Conservation (phyloP, 2,329 filamentous ascomycete species). For the Exophiala lecanii-corni region DNA sequence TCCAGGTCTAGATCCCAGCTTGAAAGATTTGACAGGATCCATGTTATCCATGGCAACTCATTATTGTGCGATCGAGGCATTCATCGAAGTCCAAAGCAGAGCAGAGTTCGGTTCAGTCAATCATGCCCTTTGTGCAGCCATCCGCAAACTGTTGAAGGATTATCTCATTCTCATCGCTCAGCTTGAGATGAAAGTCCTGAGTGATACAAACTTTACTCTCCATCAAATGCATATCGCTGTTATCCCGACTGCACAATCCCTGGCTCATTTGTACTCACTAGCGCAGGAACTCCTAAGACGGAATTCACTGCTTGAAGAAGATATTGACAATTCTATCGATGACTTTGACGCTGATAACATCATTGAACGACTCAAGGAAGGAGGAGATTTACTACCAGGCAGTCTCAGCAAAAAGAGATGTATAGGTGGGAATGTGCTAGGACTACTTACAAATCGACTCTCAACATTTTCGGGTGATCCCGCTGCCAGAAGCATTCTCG, state of each 20-base stretch:
- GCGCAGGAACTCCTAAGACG: constrained; percentile 82
- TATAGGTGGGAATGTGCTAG: constrained; percentile 94
- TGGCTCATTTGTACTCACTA: constrained; percentile 82
- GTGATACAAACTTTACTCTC: constrained; percentile 81
- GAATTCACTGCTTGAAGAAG: constrained; percentile 81
- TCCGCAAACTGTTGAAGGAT: constrained; percentile 85
- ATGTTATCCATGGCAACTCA: constrained; percentile 95
- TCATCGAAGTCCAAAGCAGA: constrained; percentile 88
- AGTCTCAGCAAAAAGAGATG: constrained; percentile 87
- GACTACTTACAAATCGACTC: constrained; percentile 75
- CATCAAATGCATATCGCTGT: constrained; percentile 91
- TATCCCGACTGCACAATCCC: constrained; percentile 83
- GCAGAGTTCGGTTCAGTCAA: constrained; percentile 93
- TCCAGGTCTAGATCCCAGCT: constrained; percentile 80
- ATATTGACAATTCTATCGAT: constrained; percentile 65
- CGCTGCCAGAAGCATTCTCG: constrained; percentile 74
- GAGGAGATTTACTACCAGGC: constrained; percentile 72
- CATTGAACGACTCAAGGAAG: constrained; percentile 80
- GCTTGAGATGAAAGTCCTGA: constrained; percentile 86
- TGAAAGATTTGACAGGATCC: constrained; percentile 78
- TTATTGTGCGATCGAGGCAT: constrained; percentile 84
- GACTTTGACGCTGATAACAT: constrained; percentile 87
- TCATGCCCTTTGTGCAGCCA: constrained; percentile 91
- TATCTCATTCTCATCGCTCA: constrained; percentile 91
- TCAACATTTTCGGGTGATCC: constrained; percentile 92